These are phyloP conservation scores for Cordyceps pruinosa DNA, from an alignment of 2,329 filamentous ascomycete species.

Conservation along the genomic window DNA sequence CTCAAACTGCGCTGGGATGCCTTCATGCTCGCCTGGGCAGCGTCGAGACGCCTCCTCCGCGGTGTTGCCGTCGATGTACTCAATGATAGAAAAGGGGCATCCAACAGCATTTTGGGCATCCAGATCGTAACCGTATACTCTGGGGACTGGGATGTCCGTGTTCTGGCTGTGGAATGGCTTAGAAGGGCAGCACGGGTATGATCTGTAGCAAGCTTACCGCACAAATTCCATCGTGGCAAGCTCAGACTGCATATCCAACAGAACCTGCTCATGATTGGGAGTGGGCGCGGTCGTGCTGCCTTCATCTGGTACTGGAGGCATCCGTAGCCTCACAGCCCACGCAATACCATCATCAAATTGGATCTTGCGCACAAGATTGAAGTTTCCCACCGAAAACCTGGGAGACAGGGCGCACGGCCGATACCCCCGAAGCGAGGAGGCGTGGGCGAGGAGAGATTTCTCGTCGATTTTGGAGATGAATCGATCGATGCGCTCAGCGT, in stretches of 20 bases:
- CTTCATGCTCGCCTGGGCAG: background rate
- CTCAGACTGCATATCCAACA: constrained; percentile 2
- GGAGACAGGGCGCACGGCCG: background rate
- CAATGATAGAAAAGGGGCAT: constrained; percentile 3
- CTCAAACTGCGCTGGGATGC: constrained; percentile 2
- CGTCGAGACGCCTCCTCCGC: background rate
- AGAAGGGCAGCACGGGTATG: background rate
- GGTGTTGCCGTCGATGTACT: constrained; percentile 2
- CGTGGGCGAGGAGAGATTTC: background rate
- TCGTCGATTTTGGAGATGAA: background rate
- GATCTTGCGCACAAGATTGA: constrained; percentile 1
- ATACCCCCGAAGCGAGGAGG: constrained; percentile 1
- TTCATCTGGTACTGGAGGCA: background rate
- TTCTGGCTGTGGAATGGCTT: background rate
- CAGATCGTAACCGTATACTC: background rate
- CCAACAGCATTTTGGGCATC: background rate
- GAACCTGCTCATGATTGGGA: background rate
- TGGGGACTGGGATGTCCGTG: constrained; percentile 1
- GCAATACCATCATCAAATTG: background rate
- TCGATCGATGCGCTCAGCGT: background rate
- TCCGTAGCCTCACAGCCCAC: background rate
- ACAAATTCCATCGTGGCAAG: constrained; percentile 9
- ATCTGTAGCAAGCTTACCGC: background rate
- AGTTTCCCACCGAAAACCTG: background rate
- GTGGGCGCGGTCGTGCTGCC: background rate